Evolutionary conservation across 352 stramenopile species (phyloP).

Genomic region (Globisporangium mamillatum): DNA sequence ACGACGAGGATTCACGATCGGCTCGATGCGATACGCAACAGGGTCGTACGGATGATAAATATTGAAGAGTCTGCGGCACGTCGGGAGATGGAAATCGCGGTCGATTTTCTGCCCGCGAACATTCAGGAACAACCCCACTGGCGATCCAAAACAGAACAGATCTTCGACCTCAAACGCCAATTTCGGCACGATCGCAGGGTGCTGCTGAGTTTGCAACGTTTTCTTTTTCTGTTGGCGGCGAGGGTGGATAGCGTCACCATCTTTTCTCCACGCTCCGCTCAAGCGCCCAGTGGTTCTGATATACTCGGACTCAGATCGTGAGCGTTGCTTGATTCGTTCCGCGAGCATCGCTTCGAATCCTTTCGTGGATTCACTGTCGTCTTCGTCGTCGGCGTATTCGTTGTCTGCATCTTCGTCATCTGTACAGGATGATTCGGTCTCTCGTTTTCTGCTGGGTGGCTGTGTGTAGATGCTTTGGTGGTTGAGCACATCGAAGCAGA

Average conservation of each 20-base stretch:
- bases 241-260: conserved; percentile 2
- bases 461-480: conserved; percentile 55
- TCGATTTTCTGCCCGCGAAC: conserved; percentile 84
- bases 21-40: conserved; percentile 95
- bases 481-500: conserved; percentile 91
- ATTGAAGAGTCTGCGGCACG: conserved; percentile 89
- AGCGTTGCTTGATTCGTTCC: conserved; percentile 31
- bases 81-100: conserved; percentile 68
- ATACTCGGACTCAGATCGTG: conserved; percentile 41
- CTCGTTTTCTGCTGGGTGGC: conserved; percentile 20
- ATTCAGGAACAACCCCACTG: conserved; percentile 90
- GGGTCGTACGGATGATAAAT: conserved; percentile 95
- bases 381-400: conserved; percentile 33
- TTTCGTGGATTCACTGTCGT: conserved; percentile 29
- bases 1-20: conserved; percentile 80
- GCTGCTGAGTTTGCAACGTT: conserved; percentile 4
- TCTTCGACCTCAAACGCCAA: conserved; percentile 82
- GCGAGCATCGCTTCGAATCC: conserved; percentile 35
- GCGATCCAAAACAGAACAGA: conserved; percentile 89
- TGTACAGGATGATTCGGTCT: conserved; percentile 17
- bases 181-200: conserved; percentile 40
- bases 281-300: conserved; percentile 4
- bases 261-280: conserved; percentile 14
- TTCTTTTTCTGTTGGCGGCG: conserved; percentile 9
- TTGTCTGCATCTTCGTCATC: conserved; percentile 29